Conservation (phyloP, 208 protist genomes). For the Leishmania arabica region DNA sequence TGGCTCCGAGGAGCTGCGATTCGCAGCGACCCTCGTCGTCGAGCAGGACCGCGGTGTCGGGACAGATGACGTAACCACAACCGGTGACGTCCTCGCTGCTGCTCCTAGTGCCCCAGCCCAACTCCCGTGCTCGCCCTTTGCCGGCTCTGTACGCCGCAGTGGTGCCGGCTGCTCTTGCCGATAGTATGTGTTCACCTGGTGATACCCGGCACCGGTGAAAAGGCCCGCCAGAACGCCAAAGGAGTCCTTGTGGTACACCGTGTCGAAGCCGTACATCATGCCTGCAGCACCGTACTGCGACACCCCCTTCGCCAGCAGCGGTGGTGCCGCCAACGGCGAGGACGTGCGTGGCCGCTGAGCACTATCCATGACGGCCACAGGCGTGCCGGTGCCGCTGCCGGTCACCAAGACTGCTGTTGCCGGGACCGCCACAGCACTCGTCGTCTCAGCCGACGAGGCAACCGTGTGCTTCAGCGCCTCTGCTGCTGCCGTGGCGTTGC, state of each 20-base stretch:
- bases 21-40: not conserved
- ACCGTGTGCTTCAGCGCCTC: not conserved
- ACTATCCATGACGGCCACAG: not conserved
- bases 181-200: slow-evolving; percentile 21
- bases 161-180: slow-evolving; percentile 11
- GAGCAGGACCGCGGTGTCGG: not conserved
- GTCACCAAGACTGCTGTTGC: not conserved
- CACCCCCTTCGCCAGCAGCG: not conserved
- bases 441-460: not conserved
- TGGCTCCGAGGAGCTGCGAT: not conserved
- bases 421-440: not conserved
- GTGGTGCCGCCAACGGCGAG: not conserved
- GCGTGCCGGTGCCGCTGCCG: not conserved
- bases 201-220: slow-evolving; percentile 38
- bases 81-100: not conserved
- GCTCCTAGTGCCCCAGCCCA: not conserved
- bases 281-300: slow-evolving; percentile 6
- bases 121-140: not conserved
- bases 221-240: slow-evolving; percentile 48
- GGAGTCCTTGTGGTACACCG: slow-evolving; percentile 37
- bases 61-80: not conserved
- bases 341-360: not conserved
- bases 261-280: slow-evolving; percentile 47
- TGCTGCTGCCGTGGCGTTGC: not conserved
- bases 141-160: not conserved